Base-by-base conservation (phyloP, 192 early-diverging fungal species). In the Gryganskiella cystojenkinii region DNA sequence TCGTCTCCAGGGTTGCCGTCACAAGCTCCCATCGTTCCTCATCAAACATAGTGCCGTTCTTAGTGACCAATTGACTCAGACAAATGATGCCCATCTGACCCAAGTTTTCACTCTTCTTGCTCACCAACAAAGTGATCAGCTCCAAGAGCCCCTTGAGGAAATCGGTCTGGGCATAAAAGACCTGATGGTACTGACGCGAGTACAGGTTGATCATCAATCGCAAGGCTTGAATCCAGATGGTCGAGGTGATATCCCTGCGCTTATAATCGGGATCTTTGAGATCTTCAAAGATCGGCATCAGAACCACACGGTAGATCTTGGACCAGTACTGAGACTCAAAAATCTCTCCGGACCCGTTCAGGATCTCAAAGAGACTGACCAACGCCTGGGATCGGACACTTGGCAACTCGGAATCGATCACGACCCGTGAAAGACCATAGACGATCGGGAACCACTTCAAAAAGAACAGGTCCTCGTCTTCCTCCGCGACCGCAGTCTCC, bases 201-300 rank as follows among this genome's bases (percentile, higher is more conserved):
- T 95, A 97, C 68, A 98, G 73, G 34, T 94, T 93, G 33, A 97
- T 88, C 81, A 98, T 88, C 61, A 92, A 87, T 20, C 94, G 88
- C 68, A 97, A 83, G 3, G 95, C 95, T 81, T 95, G 93, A 68
- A 98, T 95, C 84, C 96, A 87, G 27, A 95, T 96, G 20, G 94
- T 95, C 19, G 91, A 92, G 44, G 96, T 92, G 88, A 93, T 90
- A 56, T 95, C 87, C 25, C 88, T 87, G 76, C 95, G 83, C 73
- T 95, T 94, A 64, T 94, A 95, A 60, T 91, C 90, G n/a, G 74
- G 64, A 35, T 81, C 52, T 33, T 91, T 92, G 44, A 98, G 76
- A 67, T 98, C 96, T 44, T 94, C 91, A 85, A 98, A 98, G 56
- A 98, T 94, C 10, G 94, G 90, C 70, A 96, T 95, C 34, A 98